phyloP scores from a whole-genome alignment of 1,139 yeast genomes.

The Ogataea hybrid region DNA sequence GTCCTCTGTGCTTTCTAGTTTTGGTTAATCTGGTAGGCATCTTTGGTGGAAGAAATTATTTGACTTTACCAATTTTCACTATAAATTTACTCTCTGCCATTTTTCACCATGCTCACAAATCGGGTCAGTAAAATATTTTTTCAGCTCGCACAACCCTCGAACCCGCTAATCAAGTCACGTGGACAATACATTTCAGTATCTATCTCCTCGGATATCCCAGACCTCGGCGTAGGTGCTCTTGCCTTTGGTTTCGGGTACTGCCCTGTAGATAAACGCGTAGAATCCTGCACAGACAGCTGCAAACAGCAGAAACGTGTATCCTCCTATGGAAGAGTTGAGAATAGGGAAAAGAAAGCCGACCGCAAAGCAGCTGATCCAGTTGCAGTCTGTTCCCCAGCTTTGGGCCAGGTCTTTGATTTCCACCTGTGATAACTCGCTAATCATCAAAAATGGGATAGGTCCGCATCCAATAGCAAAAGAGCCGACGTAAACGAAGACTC shows the following conservation, averaged over 20 bases:
- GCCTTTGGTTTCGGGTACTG: conserved; percentile 82
- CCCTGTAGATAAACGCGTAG: conserved; percentile 43
- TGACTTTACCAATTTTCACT: conserved; percentile 8
- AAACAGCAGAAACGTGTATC: conserved; percentile 76
- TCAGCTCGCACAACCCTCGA: conserved; percentile 8
- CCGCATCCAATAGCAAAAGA: conserved; percentile 92
- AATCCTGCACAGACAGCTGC: conserved; percentile 54
- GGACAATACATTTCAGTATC: neutral
- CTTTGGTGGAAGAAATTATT: conserved; percentile 27
- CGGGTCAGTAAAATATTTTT: conserved; percentile 8
- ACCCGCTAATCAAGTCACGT: conserved; percentile 11
- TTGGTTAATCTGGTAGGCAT: conserved; percentile 99
- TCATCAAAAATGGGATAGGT: conserved; percentile 87
- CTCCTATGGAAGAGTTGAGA: conserved; percentile 62
- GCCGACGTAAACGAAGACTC: conserved; percentile 72
- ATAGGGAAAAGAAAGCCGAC: conserved; percentile 83
- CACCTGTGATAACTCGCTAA: conserved; percentile 84
- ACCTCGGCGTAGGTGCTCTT: conserved; percentile 56
- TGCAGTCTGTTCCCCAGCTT: conserved; percentile 86
- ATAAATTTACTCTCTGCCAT: conserved; percentile 10
- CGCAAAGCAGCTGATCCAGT: conserved; percentile 85
- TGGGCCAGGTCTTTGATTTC: conserved; percentile 85
- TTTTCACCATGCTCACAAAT: conserved; percentile 3
- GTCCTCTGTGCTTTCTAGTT: conserved; percentile 99
- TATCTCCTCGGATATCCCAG: conserved; percentile 38